A percentile compares a stretch with the other conserved stretches of the same genome.
Evolutionary conservation across 768 basidiomycete genomes (phyloP).

Genomic region (Suillus variegatus): DNA sequence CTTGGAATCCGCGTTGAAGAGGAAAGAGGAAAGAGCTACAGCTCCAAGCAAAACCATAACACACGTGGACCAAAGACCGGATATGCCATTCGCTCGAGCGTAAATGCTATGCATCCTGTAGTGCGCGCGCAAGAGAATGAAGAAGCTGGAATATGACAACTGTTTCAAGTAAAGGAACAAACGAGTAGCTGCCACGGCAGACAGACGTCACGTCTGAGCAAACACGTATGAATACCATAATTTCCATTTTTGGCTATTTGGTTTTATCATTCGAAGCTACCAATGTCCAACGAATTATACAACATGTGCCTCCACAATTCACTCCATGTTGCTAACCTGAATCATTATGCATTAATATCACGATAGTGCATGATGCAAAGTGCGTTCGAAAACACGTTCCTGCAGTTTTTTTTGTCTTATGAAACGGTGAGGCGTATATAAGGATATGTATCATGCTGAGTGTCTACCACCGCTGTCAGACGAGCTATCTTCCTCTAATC

Average conservation of each 20-base stretch:
- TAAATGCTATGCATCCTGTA: constrained; percentile 66
- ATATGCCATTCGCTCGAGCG: constrained; percentile 72
- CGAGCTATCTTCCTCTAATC: not conserved
- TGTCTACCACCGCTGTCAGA: not conserved
- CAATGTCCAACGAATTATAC: too few species aligned
- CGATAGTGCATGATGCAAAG: not conserved
- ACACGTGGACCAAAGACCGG: constrained; percentile 73
- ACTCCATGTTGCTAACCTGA: not conserved
- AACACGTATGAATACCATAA: not conserved
- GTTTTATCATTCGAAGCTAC: not conserved
- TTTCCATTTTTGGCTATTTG: constrained; percentile 4
- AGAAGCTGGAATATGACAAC: not conserved
- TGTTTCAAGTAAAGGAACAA: not conserved
- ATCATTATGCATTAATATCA: not conserved
- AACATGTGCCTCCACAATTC: not conserved
- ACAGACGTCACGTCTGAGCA: not conserved
- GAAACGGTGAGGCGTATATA: not conserved
- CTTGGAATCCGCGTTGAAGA: constrained; percentile 59
- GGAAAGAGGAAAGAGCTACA: constrained; percentile 73
- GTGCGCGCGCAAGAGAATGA: too few species aligned
- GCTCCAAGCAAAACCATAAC: constrained; percentile 68
- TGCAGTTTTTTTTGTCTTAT: not conserved
- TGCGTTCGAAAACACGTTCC: not conserved
- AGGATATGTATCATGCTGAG: not conserved
- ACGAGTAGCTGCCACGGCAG: not conserved